Evolutionary conservation across 306 rosid genomes (phyloP).

Genomic region (Cyamopsis tetragonoloba): DNA sequence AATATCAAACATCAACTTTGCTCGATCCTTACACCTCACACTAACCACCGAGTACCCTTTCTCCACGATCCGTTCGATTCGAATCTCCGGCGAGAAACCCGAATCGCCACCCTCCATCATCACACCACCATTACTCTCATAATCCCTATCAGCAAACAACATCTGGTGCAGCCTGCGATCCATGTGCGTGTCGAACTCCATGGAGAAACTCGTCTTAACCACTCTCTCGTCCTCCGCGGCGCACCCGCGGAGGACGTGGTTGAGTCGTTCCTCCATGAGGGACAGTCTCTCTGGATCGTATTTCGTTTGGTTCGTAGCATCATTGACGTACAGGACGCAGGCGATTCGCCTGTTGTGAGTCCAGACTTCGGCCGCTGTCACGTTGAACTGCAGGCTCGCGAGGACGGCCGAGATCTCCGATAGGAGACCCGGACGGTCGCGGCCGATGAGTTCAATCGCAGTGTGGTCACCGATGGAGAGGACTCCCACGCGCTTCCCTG

Average conservation of each 20-base stretch:
- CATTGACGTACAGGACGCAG: conserved; percentile 60
- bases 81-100: conserved; percentile 60
- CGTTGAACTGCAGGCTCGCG: conserved; percentile 60
- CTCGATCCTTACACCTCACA: conserved; percentile 72
- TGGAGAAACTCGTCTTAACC: conserved; percentile 55
- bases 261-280: conserved; percentile 66
- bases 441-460: conserved; percentile 63
- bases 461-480: conserved; percentile 61
- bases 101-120: conserved; percentile 38
- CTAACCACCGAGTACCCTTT: conserved; percentile 67
- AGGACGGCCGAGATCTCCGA: conserved; percentile 79
- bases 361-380: conserved; percentile 75
- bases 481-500: conserved; percentile 54
- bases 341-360: conserved; percentile 72
- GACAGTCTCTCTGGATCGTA: conserved; percentile 46
- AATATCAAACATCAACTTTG: conserved; percentile 77
- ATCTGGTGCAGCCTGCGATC: conserved; percentile 74
- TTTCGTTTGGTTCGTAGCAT: conserved; percentile 35
- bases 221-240: conserved; percentile 57
- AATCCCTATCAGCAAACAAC: conserved; percentile 75
- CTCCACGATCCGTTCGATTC: conserved; percentile 60
- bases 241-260: conserved; percentile 55
- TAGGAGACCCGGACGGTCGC: conserved; percentile 73
- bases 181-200: conserved; percentile 71
- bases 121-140: conserved; percentile 55